Evolutionary conservation across 2,329 filamentous ascomycete species (phyloP), one percentile per base, ranked within the genome.

Genomic region (Pseudogymnoascus sp.): DNA sequence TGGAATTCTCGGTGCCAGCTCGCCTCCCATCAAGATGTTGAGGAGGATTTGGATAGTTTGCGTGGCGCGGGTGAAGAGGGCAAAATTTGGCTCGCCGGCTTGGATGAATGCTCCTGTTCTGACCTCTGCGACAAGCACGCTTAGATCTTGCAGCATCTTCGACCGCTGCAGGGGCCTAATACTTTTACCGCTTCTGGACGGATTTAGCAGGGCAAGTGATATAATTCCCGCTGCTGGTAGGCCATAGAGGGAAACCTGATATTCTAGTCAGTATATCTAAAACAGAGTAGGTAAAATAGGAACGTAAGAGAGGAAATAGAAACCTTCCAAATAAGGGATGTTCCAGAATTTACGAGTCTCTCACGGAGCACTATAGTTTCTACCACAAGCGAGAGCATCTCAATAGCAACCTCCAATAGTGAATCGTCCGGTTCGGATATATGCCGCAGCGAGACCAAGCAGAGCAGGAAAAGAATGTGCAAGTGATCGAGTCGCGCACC

Each of bases 191-290:
- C 41, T 26, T 37, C 41, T 26, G 40, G 35, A 41, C 54, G 63
- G 69, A 6, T 39, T 35, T 3, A 73, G 62, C 4, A 72, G 59
- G 1, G 69, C 67, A 21, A 73, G 65, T 17, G 67, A 68, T 9
- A 73, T 66, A 15, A 73, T 69, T 0, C 73, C 73, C 7, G 72
- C 71, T 3, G 73, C 72, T n/a, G 73, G 67, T 1, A 74, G 63
- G 7, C 72, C 72, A 59, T 72, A 74, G 44, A 70, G 69, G 4
- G 65, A 68, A n/a, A 74, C 66, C 71, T 73, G 33, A 8, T 10
- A 24, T 31, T 37, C 41, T 15, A 8, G 24, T 11, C 13, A 31
- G 50, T 67, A 47, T 66, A 63, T 41, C 17, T 15, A 54, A 13
- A 21, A 54, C 8, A 4, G 40, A 9, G 17, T 15, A n/a, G 11